A percentile compares a stretch with the other conserved stretches of the same genome.
phyloP scores from a whole-genome alignment of 305 asterid genomes.

The Stenogyne calaminthoides region DNA sequence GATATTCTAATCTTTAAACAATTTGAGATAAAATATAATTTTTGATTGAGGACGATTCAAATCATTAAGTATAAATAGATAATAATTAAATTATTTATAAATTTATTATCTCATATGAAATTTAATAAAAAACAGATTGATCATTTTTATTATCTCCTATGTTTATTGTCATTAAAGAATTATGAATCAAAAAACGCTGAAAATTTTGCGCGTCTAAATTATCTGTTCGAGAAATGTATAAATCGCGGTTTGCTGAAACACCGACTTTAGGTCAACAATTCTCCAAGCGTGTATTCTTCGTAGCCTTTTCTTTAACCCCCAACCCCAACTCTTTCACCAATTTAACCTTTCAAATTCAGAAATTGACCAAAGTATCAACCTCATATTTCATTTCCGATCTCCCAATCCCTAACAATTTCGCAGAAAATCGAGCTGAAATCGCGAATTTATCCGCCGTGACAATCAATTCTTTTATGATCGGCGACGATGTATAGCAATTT shows the following conservation, averaged over 20 bases:
- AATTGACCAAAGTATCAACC: constrained; percentile 10
- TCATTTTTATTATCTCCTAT: too few species aligned
- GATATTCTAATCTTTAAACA: too few species aligned
- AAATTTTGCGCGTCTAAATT: too few species aligned
- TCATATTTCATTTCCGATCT: constrained; percentile 29
- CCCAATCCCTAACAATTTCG: neutral
- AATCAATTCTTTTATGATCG: constrained; percentile 36
- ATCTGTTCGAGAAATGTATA: neutral
- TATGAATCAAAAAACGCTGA: too few species aligned
- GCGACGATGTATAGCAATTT: constrained; percentile 87
- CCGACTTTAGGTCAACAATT: constrained; percentile 34
- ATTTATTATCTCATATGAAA: too few species aligned
- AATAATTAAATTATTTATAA: too few species aligned
- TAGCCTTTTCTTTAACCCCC: constrained; percentile 33
- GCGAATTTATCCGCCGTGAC: neutral
- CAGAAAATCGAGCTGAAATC: constrained; percentile 18
- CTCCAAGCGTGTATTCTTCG: constrained; percentile 31
- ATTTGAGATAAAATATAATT: too few species aligned
- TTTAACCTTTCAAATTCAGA: constrained; percentile 10
- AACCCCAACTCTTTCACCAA: constrained; percentile 23
- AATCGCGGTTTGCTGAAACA: neutral
- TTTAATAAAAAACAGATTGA: too few species aligned
- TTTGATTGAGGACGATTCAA: too few species aligned
- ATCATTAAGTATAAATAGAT: too few species aligned
- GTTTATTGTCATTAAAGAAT: too few species aligned